phyloP scores from a whole-genome alignment of 129 eudicot genomes.

The Ambrosia trifida region DNA sequence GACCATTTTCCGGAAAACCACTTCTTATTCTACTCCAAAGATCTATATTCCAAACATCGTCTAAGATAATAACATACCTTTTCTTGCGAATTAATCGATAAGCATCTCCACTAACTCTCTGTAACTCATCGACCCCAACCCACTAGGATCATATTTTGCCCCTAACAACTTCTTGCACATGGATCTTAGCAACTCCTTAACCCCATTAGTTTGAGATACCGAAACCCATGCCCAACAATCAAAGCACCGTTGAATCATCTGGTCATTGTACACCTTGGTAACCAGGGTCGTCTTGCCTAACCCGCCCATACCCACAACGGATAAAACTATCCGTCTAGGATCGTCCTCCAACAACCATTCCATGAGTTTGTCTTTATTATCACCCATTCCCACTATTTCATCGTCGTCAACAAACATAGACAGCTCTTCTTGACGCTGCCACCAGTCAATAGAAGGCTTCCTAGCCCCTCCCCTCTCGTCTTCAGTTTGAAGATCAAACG shows the following conservation, averaged over 20 bases:
- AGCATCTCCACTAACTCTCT: conserved; percentile 51
- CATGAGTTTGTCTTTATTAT: conserved; percentile 28
- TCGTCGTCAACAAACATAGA: conserved; percentile 40
- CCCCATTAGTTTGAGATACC: conserved; percentile 45
- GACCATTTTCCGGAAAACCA: conserved; percentile 52
- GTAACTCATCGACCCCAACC: conserved; percentile 50
- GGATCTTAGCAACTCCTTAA: conserved; percentile 45
- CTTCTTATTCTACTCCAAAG: conserved; percentile 58
- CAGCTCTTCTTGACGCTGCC: conserved; percentile 55
- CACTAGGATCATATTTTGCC: conserved; percentile 34
- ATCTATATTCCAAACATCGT: conserved; percentile 57
- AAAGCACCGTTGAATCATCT: conserved; percentile 41
- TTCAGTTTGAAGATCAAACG: conserved; percentile 26
- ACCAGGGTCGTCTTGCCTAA: conserved; percentile 66
- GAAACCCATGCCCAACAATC: conserved; percentile 72
- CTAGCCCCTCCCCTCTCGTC: conserved; percentile 29
- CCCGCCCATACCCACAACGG: conserved; percentile 81
- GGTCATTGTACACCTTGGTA: conserved; percentile 42
- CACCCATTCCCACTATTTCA: conserved; percentile 53
- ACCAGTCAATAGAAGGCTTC: conserved; percentile 43
- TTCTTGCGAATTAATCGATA: conserved; percentile 40
- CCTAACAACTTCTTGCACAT: conserved; percentile 53
- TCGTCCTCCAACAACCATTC: conserved; percentile 45
- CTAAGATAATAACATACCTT: conserved; percentile 60
- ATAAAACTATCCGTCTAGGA: conserved; percentile 44